Conservation (phyloP, 2,329 filamentous ascomycete genomes). For the Trichoderma guizhouense region DNA sequence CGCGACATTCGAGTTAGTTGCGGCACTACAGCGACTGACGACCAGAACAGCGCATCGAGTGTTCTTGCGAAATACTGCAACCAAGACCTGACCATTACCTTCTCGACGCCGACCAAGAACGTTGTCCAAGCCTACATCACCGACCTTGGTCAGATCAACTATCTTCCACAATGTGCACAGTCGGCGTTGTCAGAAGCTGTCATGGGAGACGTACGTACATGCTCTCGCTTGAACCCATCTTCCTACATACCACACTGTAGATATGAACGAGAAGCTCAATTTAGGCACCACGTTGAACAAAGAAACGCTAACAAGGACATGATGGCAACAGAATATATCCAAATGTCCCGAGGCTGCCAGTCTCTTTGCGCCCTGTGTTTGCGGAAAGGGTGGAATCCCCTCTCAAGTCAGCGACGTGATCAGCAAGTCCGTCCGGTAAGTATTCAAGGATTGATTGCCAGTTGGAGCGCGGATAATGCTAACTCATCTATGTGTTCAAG, state of each 20-base stretch:
- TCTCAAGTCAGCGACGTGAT: constrained; percentile 41
- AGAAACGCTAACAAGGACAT: background rate
- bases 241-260: rapidly evolving
- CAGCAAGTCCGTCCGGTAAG: constrained; percentile 35
- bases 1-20: constrained; percentile 42
- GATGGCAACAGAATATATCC: constrained; percentile 26
- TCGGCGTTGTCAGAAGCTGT: constrained; percentile 32
- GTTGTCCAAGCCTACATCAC: constrained; percentile 48
- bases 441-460: background rate
- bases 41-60: constrained; percentile 45
- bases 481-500: constrained; percentile 20
- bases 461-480: background rate
- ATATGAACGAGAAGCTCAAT: background rate
- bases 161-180: constrained; percentile 37
- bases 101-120: constrained; percentile 41
- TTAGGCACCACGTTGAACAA: background rate
- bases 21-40: constrained; percentile 45
- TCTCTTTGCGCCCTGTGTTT: constrained; percentile 50
- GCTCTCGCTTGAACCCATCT: background rate
- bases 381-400: constrained; percentile 49
- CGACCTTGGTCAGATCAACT: constrained; percentile 44
- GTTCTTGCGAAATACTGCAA: constrained; percentile 49
- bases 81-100: constrained; percentile 37
- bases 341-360: constrained; percentile 39
- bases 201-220: constrained; percentile 28